phyloP scores from a whole-genome alignment of 805 yeast genomes.

The Suhomyces faveliae region DNA sequence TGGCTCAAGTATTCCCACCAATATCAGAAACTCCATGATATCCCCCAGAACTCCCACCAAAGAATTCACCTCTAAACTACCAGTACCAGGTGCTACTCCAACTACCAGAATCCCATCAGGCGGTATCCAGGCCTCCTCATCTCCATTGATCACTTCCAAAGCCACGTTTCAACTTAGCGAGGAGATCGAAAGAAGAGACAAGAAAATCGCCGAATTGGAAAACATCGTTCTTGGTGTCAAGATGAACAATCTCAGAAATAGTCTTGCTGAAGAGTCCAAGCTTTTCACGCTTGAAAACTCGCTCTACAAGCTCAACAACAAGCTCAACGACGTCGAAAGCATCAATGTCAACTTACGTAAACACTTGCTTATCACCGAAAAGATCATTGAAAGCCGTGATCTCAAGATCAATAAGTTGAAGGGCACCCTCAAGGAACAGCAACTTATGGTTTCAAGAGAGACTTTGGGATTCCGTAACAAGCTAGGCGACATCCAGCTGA shows the following conservation, averaged over 20 bases:
- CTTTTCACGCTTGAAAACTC: conserved; percentile 56
- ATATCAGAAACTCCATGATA: conserved; percentile 9
- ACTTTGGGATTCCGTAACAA: conserved; percentile 48
- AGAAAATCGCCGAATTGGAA: conserved; percentile 31
- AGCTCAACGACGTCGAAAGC: conserved; percentile 59
- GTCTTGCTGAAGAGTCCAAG: conserved; percentile 47
- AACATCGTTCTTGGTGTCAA: conserved; percentile 27
- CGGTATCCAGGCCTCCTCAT: conserved; percentile 10
- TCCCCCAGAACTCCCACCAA: conserved; percentile 14
- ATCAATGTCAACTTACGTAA: conserved; percentile 57
- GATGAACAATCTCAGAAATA: conserved; percentile 26
- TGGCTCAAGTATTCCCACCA: conserved; percentile 6
- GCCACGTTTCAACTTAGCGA: conserved; percentile 11
- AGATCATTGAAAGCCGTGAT: conserved; percentile 57
- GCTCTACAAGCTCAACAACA: conserved; percentile 54
- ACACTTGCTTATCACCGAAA: conserved; percentile 54
- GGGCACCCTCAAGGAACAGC: conserved; percentile 48
- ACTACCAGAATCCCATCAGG: conserved; percentile 2
- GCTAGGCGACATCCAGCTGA: conserved; percentile 29
- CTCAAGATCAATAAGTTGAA: conserved; percentile 57
- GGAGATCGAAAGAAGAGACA: conserved; percentile 28
- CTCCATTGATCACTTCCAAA: conserved; percentile 4
- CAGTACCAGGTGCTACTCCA: conserved; percentile 7
- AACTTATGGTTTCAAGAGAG: conserved; percentile 47
- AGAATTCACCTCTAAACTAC: conserved; percentile 12